Percentiles rank a stretch among this genome's conserved stretches.
Evolutionary conservation across 1,139 yeast species (phyloP).

Genomic region (Taphrina pruni): DNA sequence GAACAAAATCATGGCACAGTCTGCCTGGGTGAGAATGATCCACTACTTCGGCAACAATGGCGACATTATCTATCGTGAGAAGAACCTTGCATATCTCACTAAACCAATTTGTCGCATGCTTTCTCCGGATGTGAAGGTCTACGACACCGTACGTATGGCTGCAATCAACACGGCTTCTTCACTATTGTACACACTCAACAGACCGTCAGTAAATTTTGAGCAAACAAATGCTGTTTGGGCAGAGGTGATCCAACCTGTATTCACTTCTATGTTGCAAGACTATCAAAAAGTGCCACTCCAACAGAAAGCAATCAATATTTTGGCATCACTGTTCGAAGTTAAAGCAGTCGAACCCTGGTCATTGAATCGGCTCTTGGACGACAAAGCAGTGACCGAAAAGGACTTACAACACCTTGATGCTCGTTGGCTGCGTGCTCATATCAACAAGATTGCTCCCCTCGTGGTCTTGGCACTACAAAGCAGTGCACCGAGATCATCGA

Average conservation of each 20-base stretch:
- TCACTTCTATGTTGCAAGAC: conserved; percentile 11
- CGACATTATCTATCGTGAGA: conserved; percentile 22
- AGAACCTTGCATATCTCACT: conserved; percentile 25
- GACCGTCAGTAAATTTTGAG: conserved; percentile 24
- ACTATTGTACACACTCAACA: conserved; percentile 34
- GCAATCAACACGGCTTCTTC: conserved; percentile 41
- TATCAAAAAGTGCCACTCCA: conserved; percentile 27
- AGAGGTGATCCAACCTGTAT: conserved; percentile 27
- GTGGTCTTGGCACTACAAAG: conserved; percentile 18
- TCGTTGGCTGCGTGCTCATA: conserved; percentile 42
- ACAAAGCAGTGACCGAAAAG: conserved; percentile 19
- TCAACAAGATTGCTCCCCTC: conserved; percentile 12
- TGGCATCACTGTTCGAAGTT: conserved; percentile 25
- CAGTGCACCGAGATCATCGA: conserved; percentile 6
- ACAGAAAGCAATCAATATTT: conserved; percentile 10
- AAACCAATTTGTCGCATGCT: conserved; percentile 32
- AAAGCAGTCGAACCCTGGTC: conserved; percentile 37
- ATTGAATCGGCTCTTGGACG: conserved; percentile 37
- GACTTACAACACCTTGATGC: conserved; percentile 29
- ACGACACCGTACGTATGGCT: conserved; percentile 29
- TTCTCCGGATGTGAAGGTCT: not conserved
- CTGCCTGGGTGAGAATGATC: conserved; percentile 42
- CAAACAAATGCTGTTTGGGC: conserved; percentile 34
- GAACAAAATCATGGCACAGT: conserved; percentile 43
- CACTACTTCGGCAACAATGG: conserved; percentile 41